Evolutionary conservation across 805 yeast genomes (phyloP), one percentile per base, ranked within the genome.

Genomic region (Dipodascopsis uninucleata): DNA sequence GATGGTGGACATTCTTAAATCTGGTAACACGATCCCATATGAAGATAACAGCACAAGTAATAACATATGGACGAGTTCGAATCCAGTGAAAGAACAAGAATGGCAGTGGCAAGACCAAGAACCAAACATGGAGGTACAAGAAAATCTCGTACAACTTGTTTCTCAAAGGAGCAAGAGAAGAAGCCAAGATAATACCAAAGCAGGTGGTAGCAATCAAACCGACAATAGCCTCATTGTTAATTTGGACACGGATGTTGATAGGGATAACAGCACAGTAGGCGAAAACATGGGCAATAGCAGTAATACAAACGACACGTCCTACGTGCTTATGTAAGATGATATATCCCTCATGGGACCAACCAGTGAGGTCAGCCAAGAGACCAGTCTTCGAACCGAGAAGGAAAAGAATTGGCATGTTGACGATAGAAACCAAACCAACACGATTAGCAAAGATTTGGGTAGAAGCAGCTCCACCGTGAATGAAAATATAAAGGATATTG

Each of bases 321-420:
- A 48, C 53, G 39, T 49, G 53, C 47, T 49, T 43, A 42, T 50
- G 55, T 17, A 50, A 53, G 36, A 48, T 39, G 41, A 48, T 50
- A 45, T 48, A 43, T n/a, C 54, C 49, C 42, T 50, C 55, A 21
- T 50, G 53, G 36, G 55, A 50, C 55, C 55, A 50, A 36, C 55
- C 55, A 26, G 53, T 43, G 49, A 49, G 43, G 29, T 50, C 53
- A 34, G 44, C 54, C 18, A 50, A 41, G 7, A 50, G 44, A 39
- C 53, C 54, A 20, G 53, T 50, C 49, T 50, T 50, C 25, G 55
- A 48, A 26, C 54, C 55, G 37, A 50, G 55, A n/a, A 49, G 29
- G 53, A 48, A 50, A 24, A 50, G 55, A 31, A 50, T 43, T 23
- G 55, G 55, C 49, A 50, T 48, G 54, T 50, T 50, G 44, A 47